phyloP scores from a whole-genome alignment of 148 eudicot genomes.

The Vaccinium vitisidaea region DNA sequence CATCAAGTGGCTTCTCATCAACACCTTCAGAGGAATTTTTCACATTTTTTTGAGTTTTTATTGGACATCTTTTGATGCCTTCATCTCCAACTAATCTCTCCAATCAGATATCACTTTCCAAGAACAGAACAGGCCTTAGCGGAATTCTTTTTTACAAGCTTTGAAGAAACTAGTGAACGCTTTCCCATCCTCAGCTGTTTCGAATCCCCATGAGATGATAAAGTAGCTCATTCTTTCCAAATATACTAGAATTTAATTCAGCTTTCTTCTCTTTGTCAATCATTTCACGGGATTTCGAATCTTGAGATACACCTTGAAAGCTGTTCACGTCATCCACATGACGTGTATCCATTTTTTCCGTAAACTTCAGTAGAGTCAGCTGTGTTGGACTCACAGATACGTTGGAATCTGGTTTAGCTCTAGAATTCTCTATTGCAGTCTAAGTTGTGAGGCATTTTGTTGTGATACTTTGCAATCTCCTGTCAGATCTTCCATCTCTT shows the following conservation, averaged over 20 bases:
- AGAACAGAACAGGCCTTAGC: constrained; percentile 14
- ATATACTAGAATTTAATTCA: constrained; percentile 35
- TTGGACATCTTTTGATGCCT: constrained; percentile 30
- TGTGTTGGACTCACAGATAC: constrained; percentile 32
- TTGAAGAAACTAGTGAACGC: constrained; percentile 26
- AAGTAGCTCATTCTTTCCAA: constrained; percentile 45
- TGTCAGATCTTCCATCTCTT: constrained; percentile 46
- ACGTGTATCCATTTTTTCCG: constrained; percentile 50
- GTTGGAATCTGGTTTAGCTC: constrained; percentile 29
- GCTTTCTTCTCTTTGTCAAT: constrained; percentile 32
- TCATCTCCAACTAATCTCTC: constrained; percentile 29
- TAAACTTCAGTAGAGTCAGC: constrained; percentile 52
- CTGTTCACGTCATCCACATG: constrained; percentile 60
- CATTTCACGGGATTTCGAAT: constrained; percentile 22
- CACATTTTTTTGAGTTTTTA: constrained; percentile 21
- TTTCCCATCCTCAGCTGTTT: constrained; percentile 58
- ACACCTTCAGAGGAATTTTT: constrained; percentile 44
- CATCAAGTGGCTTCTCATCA: constrained; percentile 40
- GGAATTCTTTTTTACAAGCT: constrained; percentile 27
- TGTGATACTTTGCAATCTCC: constrained; percentile 40
- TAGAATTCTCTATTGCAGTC: constrained; percentile 44
- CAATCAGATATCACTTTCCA: constrained; percentile 22
- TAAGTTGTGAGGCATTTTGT: constrained; percentile 39
- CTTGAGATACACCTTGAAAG: constrained; percentile 39
- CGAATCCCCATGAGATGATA: constrained; percentile 63